Evolutionary conservation across 805 yeast genomes (phyloP).

Genomic region (Suhomyces sp.): DNA sequence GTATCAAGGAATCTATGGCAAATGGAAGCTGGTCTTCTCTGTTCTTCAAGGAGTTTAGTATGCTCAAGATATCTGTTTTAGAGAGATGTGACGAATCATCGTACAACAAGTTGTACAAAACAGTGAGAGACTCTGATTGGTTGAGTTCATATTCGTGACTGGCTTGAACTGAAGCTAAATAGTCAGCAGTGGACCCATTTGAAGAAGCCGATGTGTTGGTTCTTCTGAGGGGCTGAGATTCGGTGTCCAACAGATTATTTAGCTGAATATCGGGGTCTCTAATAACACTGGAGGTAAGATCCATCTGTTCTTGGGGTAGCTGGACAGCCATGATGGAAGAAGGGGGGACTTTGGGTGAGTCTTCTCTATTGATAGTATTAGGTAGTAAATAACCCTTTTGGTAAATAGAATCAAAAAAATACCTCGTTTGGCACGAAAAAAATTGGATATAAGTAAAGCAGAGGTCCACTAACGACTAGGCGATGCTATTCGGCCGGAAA

Average conservation of each 20-base stretch:
- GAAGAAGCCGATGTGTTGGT: no score
- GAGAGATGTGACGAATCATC: constrained; percentile 34
- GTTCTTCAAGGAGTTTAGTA: constrained; percentile 35
- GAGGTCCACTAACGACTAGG: no score
- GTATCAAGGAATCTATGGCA: constrained; percentile 7
- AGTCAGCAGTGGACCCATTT: no score
- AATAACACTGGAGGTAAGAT: constrained; percentile 9
- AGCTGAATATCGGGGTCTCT: constrained; percentile 2
- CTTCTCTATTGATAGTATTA: no score
- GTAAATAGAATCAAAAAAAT: no score
- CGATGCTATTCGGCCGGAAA: no score
- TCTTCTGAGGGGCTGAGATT: no score
- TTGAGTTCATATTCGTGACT: constrained; percentile 26
- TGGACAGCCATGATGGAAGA: constrained; percentile 10
- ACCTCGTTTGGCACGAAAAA: no score
- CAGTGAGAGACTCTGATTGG: constrained; percentile 42
- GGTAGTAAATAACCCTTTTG: no score
- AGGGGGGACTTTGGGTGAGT: no score
- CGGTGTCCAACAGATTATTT: not conserved
- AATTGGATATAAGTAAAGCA: no score
- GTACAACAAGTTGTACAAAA: constrained; percentile 38
- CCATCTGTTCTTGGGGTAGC: constrained; percentile 11
- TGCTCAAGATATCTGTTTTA: constrained; percentile 35
- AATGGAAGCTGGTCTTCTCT: constrained; percentile 38
- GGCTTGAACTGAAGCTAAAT: not conserved